Evolutionary conservation across 257 asterid genomes (phyloP).

Genomic region (Capsicum chinense): DNA sequence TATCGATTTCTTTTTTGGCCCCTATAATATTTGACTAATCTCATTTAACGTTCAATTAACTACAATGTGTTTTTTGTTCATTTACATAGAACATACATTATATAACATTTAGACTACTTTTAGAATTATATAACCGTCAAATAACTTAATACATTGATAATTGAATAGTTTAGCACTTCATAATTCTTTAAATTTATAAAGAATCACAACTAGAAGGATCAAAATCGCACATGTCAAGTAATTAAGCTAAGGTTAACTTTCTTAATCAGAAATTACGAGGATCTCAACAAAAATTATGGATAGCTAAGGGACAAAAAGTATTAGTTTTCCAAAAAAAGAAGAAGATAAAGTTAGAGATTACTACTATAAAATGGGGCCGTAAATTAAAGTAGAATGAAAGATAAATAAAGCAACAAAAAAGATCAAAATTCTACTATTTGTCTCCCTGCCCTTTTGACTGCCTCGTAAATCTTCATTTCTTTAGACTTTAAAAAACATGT

Average conservation of each 20-base stretch:
- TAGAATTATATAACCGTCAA: neutral
- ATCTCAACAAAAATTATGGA: neutral
- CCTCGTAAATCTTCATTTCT: conserved; percentile 44
- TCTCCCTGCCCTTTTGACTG: conserved; percentile 52
- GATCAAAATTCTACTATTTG: conserved; percentile 33
- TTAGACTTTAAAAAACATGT: conserved; percentile 32
- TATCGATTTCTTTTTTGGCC: neutral
- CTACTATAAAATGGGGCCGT: conserved; percentile 45
- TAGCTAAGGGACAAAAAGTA: neutral
- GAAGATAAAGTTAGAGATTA: neutral
- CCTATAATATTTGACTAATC: neutral
- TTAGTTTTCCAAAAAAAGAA: too few relatives aligned
- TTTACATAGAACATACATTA: neutral
- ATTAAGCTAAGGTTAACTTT: neutral
- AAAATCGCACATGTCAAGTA: too few relatives aligned
- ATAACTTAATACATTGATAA: neutral
- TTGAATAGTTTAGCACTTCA: neutral
- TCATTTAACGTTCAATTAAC: neutral
- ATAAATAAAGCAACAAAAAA: conserved; percentile 33
- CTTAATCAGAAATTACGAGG: neutral
- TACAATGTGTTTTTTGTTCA: neutral
- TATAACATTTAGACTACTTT: neutral
- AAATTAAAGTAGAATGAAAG: conserved; percentile 40
- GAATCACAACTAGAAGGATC: neutral
- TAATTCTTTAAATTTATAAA: neutral